Percentiles rank a stretch among this genome's conserved stretches.
Evolutionary conservation across 2,329 filamentous ascomycete genomes (phyloP).

Genomic region (Bimuria novae-zelandiae): DNA sequence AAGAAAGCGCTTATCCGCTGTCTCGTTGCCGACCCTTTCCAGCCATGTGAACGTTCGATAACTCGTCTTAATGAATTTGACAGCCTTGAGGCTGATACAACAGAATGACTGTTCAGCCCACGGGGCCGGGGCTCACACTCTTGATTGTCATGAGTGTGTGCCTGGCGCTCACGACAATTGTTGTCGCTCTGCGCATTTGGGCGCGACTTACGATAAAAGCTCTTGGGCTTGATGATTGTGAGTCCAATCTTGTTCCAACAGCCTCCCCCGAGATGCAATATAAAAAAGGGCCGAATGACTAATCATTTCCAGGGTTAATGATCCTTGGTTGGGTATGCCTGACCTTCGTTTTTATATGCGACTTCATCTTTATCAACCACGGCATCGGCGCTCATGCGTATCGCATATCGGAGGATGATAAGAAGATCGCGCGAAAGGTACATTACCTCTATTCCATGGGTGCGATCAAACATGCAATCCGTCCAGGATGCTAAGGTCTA

Average conservation of each 20-base stretch:
- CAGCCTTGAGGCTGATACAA: neutral
- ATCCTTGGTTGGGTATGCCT: slow-evolving; percentile 1
- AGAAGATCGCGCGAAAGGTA: slow-evolving; percentile 1
- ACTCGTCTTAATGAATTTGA: neutral
- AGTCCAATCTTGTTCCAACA: neutral
- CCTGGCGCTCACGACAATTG: neutral
- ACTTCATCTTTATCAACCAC: slow-evolving; percentile 6
- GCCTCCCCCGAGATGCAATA: neutral
- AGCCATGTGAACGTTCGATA: neutral
- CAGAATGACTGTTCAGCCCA: slow-evolving; percentile 3
- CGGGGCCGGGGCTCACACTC: neutral
- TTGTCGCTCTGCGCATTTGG: neutral
- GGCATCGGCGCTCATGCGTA: neutral
- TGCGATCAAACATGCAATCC: neutral
- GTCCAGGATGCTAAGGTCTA: neutral
- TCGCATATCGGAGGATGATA: neutral
- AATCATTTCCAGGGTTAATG: neutral
- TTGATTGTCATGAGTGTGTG: slow-evolving; percentile 5
- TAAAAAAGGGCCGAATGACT: no score
- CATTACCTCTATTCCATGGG: neutral
- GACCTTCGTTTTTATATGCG: neutral
- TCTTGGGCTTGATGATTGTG: slow-evolving; percentile 4
- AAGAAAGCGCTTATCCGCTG: slow-evolving; percentile 1
- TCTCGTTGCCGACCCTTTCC: neutral
- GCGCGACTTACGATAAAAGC: slow-evolving; percentile 1